Conservation (phyloP, 441 rosid species). For the Breynia disticha region DNA sequence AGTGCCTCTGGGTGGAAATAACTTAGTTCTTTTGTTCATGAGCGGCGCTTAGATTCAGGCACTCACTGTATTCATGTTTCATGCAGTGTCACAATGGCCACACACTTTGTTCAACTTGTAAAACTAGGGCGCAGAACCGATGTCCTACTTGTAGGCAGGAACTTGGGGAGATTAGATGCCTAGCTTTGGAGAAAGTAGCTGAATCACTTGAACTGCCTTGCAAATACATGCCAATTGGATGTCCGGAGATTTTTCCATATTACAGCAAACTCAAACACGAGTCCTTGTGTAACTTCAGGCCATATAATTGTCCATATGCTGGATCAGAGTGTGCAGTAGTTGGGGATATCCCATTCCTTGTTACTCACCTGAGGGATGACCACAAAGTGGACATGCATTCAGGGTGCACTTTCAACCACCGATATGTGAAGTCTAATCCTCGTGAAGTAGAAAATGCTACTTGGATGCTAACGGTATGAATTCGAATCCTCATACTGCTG, state of each 20-base stretch:
- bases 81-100: constrained; percentile 96
- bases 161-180: constrained; percentile 93
- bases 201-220: constrained; percentile 94
- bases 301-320: constrained; percentile 87
- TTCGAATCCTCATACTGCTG: no score
- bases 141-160: constrained; percentile 98
- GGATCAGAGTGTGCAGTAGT: constrained; percentile 79
- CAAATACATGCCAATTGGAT: constrained; percentile 68
- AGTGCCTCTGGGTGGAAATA: no score
- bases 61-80: neutral
- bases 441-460: constrained; percentile 99
- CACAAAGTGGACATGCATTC: constrained; percentile 99
- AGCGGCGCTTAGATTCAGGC: no score
- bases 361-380: constrained; percentile 84
- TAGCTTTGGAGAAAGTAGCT: constrained; percentile 90
- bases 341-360: constrained; percentile 86
- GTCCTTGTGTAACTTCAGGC: constrained; percentile 74
- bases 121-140: constrained; percentile 78
- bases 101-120: constrained; percentile 94
- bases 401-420: constrained; percentile 94
- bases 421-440: constrained; percentile 93
- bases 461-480: constrained; percentile 94
- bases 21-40: no score
- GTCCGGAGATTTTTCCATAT: constrained; percentile 91
- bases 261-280: constrained; percentile 94